Base-by-base conservation (phyloP, 164 flowering plant genomes). In the Malania oleifera region DNA sequence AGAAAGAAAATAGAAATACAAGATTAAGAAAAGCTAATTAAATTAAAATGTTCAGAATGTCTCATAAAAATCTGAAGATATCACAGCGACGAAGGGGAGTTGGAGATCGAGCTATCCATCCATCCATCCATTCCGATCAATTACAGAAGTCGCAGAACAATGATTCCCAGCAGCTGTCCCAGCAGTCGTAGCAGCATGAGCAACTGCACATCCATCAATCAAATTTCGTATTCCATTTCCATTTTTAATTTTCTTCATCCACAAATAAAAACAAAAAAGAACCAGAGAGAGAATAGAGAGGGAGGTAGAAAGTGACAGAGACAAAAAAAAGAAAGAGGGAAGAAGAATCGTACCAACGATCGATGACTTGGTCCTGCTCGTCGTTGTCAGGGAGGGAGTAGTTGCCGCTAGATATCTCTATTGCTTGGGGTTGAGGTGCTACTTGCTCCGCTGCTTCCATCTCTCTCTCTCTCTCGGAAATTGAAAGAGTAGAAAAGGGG, bases 171-270 rank as follows among this genome's bases (percentile, higher is more conserved):
- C 73, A 73, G 69, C 67, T 54, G 54, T 66, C 63, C 17, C 64
- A 24, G 66, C 78, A 80, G 45, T 73, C 78, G 52, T 59, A 80
- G 22, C 78, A 80, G 69, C 83, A 80, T 11, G 81, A 80, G 65
- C 85, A 83, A 59, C 88, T 80, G 76, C 73, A 67, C 7, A 39
- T 39, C 40, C 19, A 27, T 48, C 69, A 47, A 57, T 10, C 25
- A 45, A 26, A 23, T 9, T n/a, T n/a, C n/a, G n/a, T n/a, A n/a
- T n/a, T n/a, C n/a, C n/a, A n/a, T n/a, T n/a, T n/a, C n/a, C n/a
- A n/a, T n/a, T n/a, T n/a, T n/a, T n/a, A n/a, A n/a, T n/a, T n/a
- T n/a, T n/a, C n/a, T n/a, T n/a, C n/a, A n/a, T n/a, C n/a, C n/a
- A n/a, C 5, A 50, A 56, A 38, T 60, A 56, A 23, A 31, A 51